phyloP scores from a whole-genome alignment of 2,329 filamentous ascomycete genomes.

The Pseudogymnoascus sp. region DNA sequence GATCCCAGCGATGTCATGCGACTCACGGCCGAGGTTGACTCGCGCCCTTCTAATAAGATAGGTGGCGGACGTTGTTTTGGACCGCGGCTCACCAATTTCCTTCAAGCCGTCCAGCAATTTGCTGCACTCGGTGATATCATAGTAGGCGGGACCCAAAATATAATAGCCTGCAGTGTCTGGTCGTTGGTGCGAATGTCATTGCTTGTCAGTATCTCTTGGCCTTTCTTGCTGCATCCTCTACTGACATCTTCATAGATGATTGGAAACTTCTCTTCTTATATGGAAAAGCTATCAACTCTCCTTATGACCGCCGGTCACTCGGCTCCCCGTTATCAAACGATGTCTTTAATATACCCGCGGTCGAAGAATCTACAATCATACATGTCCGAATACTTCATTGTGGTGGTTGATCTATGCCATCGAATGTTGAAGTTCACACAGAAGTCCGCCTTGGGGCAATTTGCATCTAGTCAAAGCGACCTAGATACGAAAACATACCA shows the following conservation, averaged over 20 bases:
- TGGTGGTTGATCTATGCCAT: slow-evolving; percentile 34
- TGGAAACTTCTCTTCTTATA: slow-evolving; percentile 27
- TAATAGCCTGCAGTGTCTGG: slow-evolving; percentile 40
- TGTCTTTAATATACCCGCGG: slow-evolving; percentile 34
- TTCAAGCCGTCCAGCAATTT: slow-evolving; percentile 37
- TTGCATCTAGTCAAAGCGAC: slow-evolving; percentile 29
- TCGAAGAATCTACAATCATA: slow-evolving; percentile 32
- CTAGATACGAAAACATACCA: slow-evolving; percentile 28
- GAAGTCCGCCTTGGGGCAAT: slow-evolving; percentile 28
- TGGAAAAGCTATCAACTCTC: slow-evolving; percentile 34
- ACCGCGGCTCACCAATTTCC: slow-evolving; percentile 34
- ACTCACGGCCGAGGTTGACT: slow-evolving; percentile 34
- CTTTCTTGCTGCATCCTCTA: slow-evolving; percentile 12
- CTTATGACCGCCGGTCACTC: slow-evolving; percentile 36
- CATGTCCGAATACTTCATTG: slow-evolving; percentile 36
- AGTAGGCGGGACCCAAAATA: slow-evolving; percentile 37
- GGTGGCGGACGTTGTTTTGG: slow-evolving; percentile 31
- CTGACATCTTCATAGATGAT: slow-evolving; percentile 25
- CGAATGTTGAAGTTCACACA: slow-evolving; percentile 28
- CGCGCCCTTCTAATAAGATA: slow-evolving; percentile 14
- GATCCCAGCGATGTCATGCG: slow-evolving; percentile 33
- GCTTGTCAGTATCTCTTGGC: slow-evolving; percentile 27
- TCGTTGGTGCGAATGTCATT: slow-evolving; percentile 36
- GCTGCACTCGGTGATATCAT: slow-evolving; percentile 36
- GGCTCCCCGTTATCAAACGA: slow-evolving; percentile 33